Evolutionary conservation across 202 grass and related monocot species (phyloP).

Genomic region (Zoysia matrella): DNA sequence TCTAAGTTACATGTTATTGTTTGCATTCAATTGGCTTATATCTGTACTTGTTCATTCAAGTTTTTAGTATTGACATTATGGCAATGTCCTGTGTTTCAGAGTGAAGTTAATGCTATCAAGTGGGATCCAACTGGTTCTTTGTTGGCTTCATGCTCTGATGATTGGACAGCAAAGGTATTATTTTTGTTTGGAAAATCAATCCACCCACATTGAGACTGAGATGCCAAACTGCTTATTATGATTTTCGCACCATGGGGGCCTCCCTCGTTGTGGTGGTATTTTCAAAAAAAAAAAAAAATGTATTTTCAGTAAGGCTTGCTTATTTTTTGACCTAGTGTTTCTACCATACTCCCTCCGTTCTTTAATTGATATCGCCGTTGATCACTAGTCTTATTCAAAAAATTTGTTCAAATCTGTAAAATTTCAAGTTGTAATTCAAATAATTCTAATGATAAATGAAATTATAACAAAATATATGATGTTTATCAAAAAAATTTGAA

Average conservation of each 20-base stretch:
- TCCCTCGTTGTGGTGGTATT: too few species aligned
- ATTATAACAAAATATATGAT: too few species aligned
- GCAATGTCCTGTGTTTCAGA: slow-evolving; percentile 43
- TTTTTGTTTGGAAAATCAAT: slow-evolving; percentile 36
- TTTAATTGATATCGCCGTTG: too few species aligned
- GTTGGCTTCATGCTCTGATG: slow-evolving; percentile 96
- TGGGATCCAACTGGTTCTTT: slow-evolving; percentile 96
- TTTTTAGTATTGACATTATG: slow-evolving; percentile 6
- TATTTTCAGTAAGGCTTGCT: not conserved
- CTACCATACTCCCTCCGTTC: not conserved
- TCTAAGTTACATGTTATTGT: not conserved
- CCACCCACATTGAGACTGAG: not conserved
- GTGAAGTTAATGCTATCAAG: slow-evolving; percentile 99
- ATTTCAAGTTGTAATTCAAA: too few species aligned
- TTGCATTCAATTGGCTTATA: not conserved
- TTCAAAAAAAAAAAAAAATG: too few species aligned
- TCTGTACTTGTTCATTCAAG: not conserved
- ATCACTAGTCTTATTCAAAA: too few species aligned
- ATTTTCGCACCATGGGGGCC: not conserved
- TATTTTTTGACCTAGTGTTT: slow-evolving; percentile 6
- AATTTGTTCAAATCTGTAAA: too few species aligned
- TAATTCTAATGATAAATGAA: too few species aligned
- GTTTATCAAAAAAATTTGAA: too few species aligned
- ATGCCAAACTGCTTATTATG: not conserved
- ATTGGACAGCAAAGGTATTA: slow-evolving; percentile 88